Evolutionary conservation across 208 protist genomes (phyloP), one percentile per base, ranked within the genome.

Genomic region (Trypanosoma boissoni): DNA sequence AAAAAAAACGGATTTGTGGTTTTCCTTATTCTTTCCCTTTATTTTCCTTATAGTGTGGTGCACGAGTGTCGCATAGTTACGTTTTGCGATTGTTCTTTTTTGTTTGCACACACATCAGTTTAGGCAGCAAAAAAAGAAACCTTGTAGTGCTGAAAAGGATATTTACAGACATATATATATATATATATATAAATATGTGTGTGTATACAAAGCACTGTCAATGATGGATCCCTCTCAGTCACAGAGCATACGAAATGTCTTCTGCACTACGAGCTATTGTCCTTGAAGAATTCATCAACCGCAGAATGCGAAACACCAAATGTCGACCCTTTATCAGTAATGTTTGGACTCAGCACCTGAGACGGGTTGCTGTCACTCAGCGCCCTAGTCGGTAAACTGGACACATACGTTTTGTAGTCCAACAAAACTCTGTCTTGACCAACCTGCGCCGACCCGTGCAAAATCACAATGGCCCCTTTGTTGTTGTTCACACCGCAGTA

Each of bases 401-500:
- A 49, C 52, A n/a, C n/a, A n/a, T 86, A 92, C 3, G 70, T 67
- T 12, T 66, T 64, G 55, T 85, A 90, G 31, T 88, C 78, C n/a
- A 93, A 65, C n/a, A 72, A 42, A 27, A 91, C 75, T 6, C 48
- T 39, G n/a, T 65, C 56, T 37, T 75, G 68, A 3, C 62, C 71
- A 28, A 59, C 55, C 41, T 90, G 77, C 1, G 49, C 56, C 0
- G 57, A 53, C 18, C 83, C 81, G 45, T 67, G 68, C 9, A 94
- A 68, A 14, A 91, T 49, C 14, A 78, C 86, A 39, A 91, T 76
- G 27, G 86, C 86, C 20, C 80, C 86, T 16, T 78, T 75, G 60
- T 94, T 94, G 43, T 64, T 52, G 49, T 75, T 78, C 49, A 84
- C 62, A 24, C 79, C 78, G 50, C 87, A 94, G 69, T 94, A 94